Conservation (phyloP, 257 asterid species). For the Scutellaria baicalensis region DNA sequence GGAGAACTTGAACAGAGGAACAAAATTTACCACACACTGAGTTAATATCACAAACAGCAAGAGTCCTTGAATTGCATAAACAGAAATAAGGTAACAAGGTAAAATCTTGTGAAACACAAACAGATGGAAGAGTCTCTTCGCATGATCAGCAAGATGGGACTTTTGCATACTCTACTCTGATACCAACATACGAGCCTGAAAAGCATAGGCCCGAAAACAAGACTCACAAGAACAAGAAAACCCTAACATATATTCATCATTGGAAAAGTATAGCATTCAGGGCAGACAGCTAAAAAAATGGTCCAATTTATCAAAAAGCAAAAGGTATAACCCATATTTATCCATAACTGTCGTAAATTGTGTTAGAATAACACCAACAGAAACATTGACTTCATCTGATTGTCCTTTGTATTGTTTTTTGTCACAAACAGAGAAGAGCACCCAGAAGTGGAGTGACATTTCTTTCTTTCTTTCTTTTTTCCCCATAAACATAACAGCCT, state of each 20-base stretch:
- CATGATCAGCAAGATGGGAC: too few species aligned
- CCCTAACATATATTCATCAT: not conserved
- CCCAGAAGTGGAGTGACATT: not conserved
- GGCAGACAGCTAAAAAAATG: not conserved
- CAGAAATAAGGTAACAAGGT: not conserved
- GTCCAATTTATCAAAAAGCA: not conserved
- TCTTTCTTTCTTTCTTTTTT: too few species aligned
- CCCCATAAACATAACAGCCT: not conserved
- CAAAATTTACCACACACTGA: not conserved
- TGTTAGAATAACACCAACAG: not conserved
- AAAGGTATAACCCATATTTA: not conserved
- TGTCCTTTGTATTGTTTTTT: not conserved
- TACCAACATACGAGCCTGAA: slow-evolving; percentile 7
- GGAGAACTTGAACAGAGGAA: not conserved
- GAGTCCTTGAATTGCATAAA: not conserved
- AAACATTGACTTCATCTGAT: not conserved
- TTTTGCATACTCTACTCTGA: not conserved
- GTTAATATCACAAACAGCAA: not conserved
- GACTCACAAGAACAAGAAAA: not conserved
- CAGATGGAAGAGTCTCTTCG: not conserved
- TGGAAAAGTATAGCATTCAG: not conserved
- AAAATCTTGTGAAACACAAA: not conserved
- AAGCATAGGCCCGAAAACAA: not conserved
- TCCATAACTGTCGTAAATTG: not conserved
- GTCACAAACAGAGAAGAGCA: not conserved